Evolutionary conservation across 805 yeast species (phyloP), one percentile per base, ranked within the genome.

Genomic region (Ogataea naganishii): DNA sequence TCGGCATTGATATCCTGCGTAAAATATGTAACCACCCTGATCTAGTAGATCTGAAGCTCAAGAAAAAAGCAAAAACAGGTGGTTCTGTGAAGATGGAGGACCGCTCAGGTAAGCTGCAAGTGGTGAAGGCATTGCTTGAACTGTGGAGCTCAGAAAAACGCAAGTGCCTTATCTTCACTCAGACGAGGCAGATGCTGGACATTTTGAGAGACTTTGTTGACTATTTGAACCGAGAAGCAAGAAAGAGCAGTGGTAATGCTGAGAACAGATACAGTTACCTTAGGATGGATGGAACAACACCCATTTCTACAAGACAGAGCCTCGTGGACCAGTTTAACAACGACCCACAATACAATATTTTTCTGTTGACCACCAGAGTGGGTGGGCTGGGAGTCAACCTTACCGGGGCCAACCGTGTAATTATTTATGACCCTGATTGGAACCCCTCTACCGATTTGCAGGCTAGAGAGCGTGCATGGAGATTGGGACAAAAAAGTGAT

Each of bases 1-100:
- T 68, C 65, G 97, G 97, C 1, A 89, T 92, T 20, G 96, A 89
- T 53, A 71, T 84, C 15, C 52, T 92, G 32, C 66, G 97, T 35
- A 92, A 92, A 50, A 84, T 92, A 2, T 92, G 98, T 53, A 92
- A 92, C 51, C 97, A 92, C 61, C 98, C 98, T 0, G 96, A 92
- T 52, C 59, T 92, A 33, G 75, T 77, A 3, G 62, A 66, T 27
- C 47, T 69, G 9, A 70, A 69, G 10, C 14, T 36, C 2, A 44
- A 43, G 30, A 30, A 49, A 14, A 44, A 44, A 20, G 26, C 43
- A 11, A 46, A 44, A 3, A 35, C 35, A 4, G 23, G 31, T 1
- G 23, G 18, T 2, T 21, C 34, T 4, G 48, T 36, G 4, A 36
- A 37, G 7, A 26, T 50, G 14, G 84, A 84, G 7, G 69, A 69